Evolutionary conservation across 495 filamentous ascomycete genomes (phyloP), one percentile per base, ranked within the genome.

Genomic region (Xylaria palmicola): DNA sequence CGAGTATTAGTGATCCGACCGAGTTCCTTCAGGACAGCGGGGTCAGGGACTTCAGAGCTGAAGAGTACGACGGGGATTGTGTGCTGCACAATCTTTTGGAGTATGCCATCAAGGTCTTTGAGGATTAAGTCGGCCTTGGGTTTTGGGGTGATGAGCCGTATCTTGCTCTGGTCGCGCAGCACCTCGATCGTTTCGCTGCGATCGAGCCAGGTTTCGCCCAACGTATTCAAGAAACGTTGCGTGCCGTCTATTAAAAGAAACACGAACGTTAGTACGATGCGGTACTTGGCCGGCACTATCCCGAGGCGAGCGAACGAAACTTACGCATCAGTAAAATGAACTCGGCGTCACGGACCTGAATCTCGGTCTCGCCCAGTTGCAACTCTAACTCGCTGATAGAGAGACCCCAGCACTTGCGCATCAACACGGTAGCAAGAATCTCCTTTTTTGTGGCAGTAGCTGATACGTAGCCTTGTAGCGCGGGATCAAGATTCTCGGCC

Each of bases 391-490:
- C 65, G 26, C 69, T 37, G 27, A 71, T 68, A 6, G 66, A 69
- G 32, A 79, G 40, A 22, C 62, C 67, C 78, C 78, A 81, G 62
- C 73, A 75, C 20, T 78, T 62, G 4, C 76, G 76, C 66, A 79
- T 70, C 44, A 79, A 20, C 41, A 63, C 55, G 36, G 73, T 55
- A 12, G 64, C 81, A 30, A 81, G 62, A 58, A 55, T 65, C 60
- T 73, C 55, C 57, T 77, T 79, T 10, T 47, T 56, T 6, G 51
- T 50, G 54, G 65, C 67, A n/a, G 43, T 49, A 30, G 57, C 55
- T 26, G 56, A 27, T 34, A 69, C 40, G 34, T 76, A 74, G 7
- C 68, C 71, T 7, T 56, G 55, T n/a, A 72, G 43, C n/a, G 45
- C 53, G 12, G 56, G 40, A 27, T 68, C 59, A 6, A 41, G 20